phyloP scores from a whole-genome alignment of 306 rosid species.

The Ormosia semicastrata region DNA sequence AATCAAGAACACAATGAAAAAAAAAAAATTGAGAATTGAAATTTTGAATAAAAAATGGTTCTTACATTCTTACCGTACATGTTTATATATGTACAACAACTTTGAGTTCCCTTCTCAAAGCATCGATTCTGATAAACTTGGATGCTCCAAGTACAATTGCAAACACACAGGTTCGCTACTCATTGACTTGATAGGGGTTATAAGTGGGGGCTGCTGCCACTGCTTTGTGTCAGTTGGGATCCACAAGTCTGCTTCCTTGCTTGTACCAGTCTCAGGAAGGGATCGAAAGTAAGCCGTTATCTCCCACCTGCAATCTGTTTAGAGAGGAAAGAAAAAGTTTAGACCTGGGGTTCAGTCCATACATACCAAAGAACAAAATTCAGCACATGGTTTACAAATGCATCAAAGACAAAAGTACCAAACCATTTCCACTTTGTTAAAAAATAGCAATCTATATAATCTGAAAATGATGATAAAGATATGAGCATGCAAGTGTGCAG shows the following conservation, averaged over 20 bases:
- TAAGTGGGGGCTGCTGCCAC: constrained; percentile 80
- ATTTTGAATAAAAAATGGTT: background rate
- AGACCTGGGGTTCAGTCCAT: background rate
- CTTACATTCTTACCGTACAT: constrained; percentile 18
- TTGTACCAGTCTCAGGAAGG: constrained; percentile 55
- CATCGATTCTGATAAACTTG: constrained; percentile 56
- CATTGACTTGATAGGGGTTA: constrained; percentile 73
- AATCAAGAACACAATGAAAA: background rate
- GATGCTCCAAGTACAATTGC: constrained; percentile 90
- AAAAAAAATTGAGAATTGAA: background rate
- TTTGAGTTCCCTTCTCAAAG: constrained; percentile 31
- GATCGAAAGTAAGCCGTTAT: constrained; percentile 66
- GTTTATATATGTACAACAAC: background rate
- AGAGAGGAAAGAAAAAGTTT: background rate
- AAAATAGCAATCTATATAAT: constrained; percentile 1
- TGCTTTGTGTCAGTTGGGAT: constrained; percentile 76
- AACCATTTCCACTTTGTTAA: constrained; percentile 20
- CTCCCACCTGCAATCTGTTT: constrained; percentile 79
- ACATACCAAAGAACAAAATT: constrained; percentile 7
- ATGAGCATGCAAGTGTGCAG: background rate
- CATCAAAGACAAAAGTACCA: background rate
- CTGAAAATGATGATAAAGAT: background rate
- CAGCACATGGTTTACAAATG: constrained; percentile 9
- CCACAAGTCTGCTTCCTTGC: constrained; percentile 69
- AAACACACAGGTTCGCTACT: constrained; percentile 61